Evolutionary conservation across 305 asterid genomes (phyloP), one percentile per base, ranked within the genome.

Genomic region (Rubia peregrina): DNA sequence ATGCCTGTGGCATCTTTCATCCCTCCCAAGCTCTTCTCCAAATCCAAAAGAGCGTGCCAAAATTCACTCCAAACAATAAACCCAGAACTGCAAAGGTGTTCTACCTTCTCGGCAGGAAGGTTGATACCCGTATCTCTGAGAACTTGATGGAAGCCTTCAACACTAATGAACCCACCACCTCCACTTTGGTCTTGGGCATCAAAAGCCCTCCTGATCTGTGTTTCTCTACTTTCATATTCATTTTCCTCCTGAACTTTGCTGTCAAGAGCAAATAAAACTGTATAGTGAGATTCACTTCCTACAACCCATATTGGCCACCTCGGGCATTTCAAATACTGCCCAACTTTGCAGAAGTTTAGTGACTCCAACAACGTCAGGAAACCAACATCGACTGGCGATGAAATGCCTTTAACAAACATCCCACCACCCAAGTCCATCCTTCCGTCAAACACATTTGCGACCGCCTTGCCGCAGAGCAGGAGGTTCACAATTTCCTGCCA

Each of bases 221-320:
- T n/a, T 78, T 94, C 96, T 73, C 97, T 78, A 64, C 76, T 79
- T 75, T 91, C 99, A 24, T 81, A 80, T 75, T 91, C 93, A 46
- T 91, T 94, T 80, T 94, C 97, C 56, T 88, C 96, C 78, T 89
- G 97, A 64, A 91, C 99, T 75, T 86, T 85, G 68, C 90, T 71
- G 74, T 87, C 88, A 2, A 91, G 93, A 56, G 99, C 95, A 74
- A 94, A 94, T 30, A 94, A 75, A 59, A 94, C 97, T 0, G 99
- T 91, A 65, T 94, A 91, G 67, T 94, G 99, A 57, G 97, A 91
- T 80, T 94, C 99, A 51, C 97, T 94, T 56, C 99, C 99, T 0
- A 94, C 96, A 17, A 94, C 99, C 99, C 99, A 94, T 80, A 94
- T 94, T 33, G 99, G 99, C 99, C 99, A 94, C 71, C 67, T 83